Percentiles rank a stretch among this genome's conserved stretches.
phyloP scores from a whole-genome alignment of 495 filamentous ascomycete genomes.

The Sordaria brevicollis region DNA sequence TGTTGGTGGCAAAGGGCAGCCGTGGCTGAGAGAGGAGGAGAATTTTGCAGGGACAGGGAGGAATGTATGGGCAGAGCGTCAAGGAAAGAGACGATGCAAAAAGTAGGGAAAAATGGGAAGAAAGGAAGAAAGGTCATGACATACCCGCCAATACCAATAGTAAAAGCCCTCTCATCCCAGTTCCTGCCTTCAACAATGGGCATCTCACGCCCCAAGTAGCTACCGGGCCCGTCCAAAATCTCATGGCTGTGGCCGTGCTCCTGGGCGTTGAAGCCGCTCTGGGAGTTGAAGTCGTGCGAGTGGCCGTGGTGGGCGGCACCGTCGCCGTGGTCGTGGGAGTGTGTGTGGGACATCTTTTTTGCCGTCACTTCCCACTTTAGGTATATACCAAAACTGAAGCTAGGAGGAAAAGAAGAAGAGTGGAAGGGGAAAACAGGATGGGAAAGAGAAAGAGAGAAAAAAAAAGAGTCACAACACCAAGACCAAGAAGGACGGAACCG shows the following conservation, averaged over 20 bases:
- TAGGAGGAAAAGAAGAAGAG: neutral
- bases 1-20: too few species aligned
- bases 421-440: neutral
- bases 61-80: neutral
- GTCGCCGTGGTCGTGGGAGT: constrained; percentile 19
- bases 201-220: constrained; percentile 84
- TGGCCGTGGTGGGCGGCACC: constrained; percentile 37
- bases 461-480: neutral
- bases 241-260: constrained; percentile 95
- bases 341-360: constrained; percentile 6
- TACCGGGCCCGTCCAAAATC: constrained; percentile 89
- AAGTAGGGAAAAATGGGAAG: neutral
- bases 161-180: constrained; percentile 89
- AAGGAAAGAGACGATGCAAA: neutral
- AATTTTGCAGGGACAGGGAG: neutral
- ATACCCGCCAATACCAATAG: constrained; percentile 92
- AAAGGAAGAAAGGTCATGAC: constrained; percentile 22
- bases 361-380: neutral
- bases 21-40: neutral
- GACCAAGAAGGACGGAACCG: too few species aligned
- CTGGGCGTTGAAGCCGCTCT: constrained; percentile 51
- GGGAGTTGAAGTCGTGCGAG: constrained; percentile 47
- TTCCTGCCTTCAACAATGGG: constrained; percentile 78
- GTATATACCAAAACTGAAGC: neutral
- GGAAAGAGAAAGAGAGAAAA: neutral